Conservation (phyloP, 2,329 filamentous ascomycete species). For the Plectosphaerella plurivora region DNA sequence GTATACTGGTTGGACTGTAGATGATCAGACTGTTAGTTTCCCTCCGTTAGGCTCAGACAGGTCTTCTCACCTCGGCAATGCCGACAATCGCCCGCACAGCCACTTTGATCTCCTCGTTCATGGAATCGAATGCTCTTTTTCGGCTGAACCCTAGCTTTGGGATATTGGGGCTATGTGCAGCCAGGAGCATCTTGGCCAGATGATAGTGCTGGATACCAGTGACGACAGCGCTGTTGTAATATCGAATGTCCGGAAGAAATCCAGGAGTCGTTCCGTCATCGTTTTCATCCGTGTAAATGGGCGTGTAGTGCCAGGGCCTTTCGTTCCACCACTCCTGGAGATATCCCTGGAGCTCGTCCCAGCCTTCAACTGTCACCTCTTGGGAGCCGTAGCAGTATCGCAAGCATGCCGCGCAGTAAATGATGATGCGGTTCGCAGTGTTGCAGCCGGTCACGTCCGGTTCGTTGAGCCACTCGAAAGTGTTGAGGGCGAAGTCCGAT, state of each 20-base stretch:
- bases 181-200: conserved; percentile 19
- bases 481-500: conserved; percentile 11
- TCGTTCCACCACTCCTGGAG: conserved; percentile 20
- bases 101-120: conserved; percentile 21
- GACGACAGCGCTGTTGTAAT: conserved; percentile 21
- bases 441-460: conserved; percentile 18
- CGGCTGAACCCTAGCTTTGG: conserved; percentile 16
- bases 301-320: conserved; percentile 21
- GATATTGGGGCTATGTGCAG: conserved; percentile 20
- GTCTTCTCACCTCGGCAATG: conserved; percentile 18
- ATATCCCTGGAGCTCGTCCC: not conserved
- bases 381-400: conserved; percentile 19
- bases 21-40: not conserved
- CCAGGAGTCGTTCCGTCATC: not conserved
- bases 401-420: conserved; percentile 20
- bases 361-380: not conserved
- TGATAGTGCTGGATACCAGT: conserved; percentile 22
- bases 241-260: conserved; percentile 16
- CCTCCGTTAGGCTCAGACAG: not conserved
- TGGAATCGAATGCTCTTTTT: conserved; percentile 12
- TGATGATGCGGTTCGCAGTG: conserved; percentile 19
- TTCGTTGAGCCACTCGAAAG: conserved; percentile 12
- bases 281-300: not conserved
- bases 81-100: conserved; percentile 21
- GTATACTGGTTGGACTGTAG: conserved; percentile 6